phyloP scores from a whole-genome alignment of 176 grass and related monocot species.

The Oryza longistaminata region DNA sequence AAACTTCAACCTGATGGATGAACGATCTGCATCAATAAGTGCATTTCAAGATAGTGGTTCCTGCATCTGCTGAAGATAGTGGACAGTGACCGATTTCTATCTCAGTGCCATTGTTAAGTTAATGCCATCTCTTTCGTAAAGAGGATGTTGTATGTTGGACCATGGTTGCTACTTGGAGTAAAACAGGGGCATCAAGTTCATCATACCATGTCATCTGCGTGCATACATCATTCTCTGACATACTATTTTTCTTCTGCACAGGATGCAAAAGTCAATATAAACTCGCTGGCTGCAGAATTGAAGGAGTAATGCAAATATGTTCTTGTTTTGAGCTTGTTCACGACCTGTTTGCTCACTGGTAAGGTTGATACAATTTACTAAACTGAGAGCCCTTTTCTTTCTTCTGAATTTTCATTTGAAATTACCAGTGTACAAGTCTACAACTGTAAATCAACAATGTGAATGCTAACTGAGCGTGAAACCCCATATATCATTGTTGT shows the following conservation, averaged over 20 bases:
- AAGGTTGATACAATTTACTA: too few species aligned
- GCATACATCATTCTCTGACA: conserved; percentile 5
- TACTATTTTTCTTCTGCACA: not conserved
- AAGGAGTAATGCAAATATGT: too few species aligned
- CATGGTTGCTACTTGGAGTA: conserved; percentile 43
- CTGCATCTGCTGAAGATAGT: not conserved
- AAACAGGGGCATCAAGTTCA: conserved; percentile 46
- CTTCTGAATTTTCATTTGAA: too few species aligned
- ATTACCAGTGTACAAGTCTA: too few species aligned
- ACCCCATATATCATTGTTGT: too few species aligned
- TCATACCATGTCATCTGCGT: conserved; percentile 20
- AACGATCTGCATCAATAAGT: not conserved
- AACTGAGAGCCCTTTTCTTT: too few species aligned
- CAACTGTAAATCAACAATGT: too few species aligned
- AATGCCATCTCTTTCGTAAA: not conserved
- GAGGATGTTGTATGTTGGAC: conserved; percentile 15
- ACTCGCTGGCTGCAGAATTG: not conserved
- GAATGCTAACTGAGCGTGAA: too few species aligned
- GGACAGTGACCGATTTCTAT: not conserved
- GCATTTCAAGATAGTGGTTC: not conserved
- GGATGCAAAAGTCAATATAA: conserved; percentile 5
- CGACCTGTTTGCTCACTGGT: too few species aligned
- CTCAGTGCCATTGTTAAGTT: not conserved
- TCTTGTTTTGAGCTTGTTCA: too few species aligned
- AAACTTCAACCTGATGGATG: conserved; percentile 25